Evolutionary conservation across 257 asterid species (phyloP).

Genomic region (Nicotiana otophora): DNA sequence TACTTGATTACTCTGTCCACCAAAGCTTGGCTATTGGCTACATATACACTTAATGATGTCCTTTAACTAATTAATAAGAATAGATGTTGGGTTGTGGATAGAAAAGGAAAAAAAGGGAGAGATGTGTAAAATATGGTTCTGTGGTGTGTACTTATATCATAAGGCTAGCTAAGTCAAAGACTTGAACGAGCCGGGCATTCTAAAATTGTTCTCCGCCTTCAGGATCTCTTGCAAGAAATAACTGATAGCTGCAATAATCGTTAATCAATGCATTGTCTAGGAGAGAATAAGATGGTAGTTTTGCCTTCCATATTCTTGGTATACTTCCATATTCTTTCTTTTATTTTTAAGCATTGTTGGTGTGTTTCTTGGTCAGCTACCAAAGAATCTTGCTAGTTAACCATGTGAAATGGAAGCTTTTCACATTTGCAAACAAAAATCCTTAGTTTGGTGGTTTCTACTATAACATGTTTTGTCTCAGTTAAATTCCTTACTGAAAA

Average conservation of each 20-base stretch:
- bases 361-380: slow-evolving; percentile 4
- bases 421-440: not conserved
- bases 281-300: not conserved
- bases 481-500: not conserved
- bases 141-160: not conserved
- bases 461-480: not conserved
- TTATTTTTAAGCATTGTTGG: not conserved
- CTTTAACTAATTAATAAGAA: not conserved
- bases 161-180: not conserved
- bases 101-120: not conserved
- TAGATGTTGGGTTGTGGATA: not conserved
- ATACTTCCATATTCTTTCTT: not conserved
- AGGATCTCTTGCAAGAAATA: not conserved
- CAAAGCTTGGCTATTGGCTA: too few relatives aligned
- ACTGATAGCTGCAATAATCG: not conserved
- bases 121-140: not conserved
- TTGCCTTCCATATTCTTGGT: not conserved
- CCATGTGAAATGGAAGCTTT: not conserved
- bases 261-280: not conserved
- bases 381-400: not conserved
- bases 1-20: too few relatives aligned
- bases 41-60: not conserved
- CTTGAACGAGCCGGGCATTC: not conserved
- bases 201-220: not conserved
- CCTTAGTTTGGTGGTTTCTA: not conserved